These are phyloP conservation scores for Lathyrus tuberosus DNA, from an alignment of 306 rosid species.

Conservation along the genomic window DNA sequence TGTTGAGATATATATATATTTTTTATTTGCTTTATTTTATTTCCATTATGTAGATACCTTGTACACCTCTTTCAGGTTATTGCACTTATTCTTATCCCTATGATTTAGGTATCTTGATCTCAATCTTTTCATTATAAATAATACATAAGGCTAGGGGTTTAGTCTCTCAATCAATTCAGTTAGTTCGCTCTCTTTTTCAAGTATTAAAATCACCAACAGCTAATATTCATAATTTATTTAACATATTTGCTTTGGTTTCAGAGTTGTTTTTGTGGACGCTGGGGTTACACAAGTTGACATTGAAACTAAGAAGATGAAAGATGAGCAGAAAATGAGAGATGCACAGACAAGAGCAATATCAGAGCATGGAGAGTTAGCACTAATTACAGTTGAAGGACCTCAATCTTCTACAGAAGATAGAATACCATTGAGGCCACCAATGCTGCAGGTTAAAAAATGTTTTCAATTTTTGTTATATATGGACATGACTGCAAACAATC, in stretches of 20 bases:
- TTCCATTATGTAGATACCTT: too few relatives aligned
- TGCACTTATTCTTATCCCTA: too few relatives aligned
- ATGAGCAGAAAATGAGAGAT: constrained; percentile 79
- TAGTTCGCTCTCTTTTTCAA: too few relatives aligned
- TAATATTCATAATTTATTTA: background rate
- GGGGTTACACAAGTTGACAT: constrained; percentile 88
- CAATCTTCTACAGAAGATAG: constrained; percentile 75
- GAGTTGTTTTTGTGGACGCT: constrained; percentile 95
- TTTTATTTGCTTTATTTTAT: too few relatives aligned
- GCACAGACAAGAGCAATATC: constrained; percentile 74
- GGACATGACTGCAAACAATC: constrained; percentile 28
- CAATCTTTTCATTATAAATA: too few relatives aligned
- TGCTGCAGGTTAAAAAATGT: constrained; percentile 77
- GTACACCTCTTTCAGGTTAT: too few relatives aligned
- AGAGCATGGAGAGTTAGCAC: constrained; percentile 92
- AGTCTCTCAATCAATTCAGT: too few relatives aligned
- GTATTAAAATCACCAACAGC: too few relatives aligned
- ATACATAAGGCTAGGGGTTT: too few relatives aligned
- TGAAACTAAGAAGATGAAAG: constrained; percentile 87
- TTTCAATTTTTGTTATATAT: constrained; percentile 16
- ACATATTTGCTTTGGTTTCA: constrained; percentile 45
- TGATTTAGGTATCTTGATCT: too few relatives aligned
- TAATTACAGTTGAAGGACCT: constrained; percentile 81
- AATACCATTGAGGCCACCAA: constrained; percentile 83
- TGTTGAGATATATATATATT: too few relatives aligned